These are phyloP conservation scores for Lactifluus echinatus DNA, from an alignment of 768 basidiomycete species.

Conservation along the genomic window DNA sequence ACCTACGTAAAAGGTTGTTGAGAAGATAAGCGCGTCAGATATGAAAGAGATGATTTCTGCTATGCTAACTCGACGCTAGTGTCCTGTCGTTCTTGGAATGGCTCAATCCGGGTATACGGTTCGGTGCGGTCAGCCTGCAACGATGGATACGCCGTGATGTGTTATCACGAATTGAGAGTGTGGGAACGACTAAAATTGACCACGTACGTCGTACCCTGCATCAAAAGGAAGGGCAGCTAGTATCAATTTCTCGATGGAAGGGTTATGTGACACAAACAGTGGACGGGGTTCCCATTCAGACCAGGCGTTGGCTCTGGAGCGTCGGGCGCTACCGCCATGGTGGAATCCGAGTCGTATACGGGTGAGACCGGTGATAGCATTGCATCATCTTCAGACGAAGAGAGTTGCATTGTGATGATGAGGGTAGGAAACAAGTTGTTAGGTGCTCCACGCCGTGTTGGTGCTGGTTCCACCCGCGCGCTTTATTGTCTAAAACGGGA, in stretches of 20 bases:
- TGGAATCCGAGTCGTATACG: conserved; percentile 55
- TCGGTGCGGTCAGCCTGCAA: conserved; percentile 73
- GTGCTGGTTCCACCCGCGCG: background rate
- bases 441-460: background rate
- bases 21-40: conserved; percentile 5
- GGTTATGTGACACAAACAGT: conserved; percentile 49
- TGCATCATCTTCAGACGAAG: conserved; percentile 27
- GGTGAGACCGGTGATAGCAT: conserved; percentile 34
- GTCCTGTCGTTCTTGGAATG: conserved; percentile 78
- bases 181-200: conserved; percentile 1
- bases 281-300: conserved; percentile 63
- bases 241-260: conserved; percentile 14
- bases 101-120: conserved; percentile 71
- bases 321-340: conserved; percentile 35
- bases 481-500: background rate
- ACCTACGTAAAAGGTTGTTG: conserved; percentile 36
- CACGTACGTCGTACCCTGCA: conserved; percentile 78
- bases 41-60: conserved; percentile 26
- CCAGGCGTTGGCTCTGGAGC: conserved; percentile 61
- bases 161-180: conserved; percentile 1
- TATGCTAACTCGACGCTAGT: conserved; percentile 63
- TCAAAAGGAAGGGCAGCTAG: conserved; percentile 4
- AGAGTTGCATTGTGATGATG: conserved; percentile 2
- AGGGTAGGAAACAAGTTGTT: conserved; percentile 3
- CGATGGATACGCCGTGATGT: conserved; percentile 8